Conservation (phyloP, 164 flowering plant species). For the Magnolia kwangsiensis region DNA sequence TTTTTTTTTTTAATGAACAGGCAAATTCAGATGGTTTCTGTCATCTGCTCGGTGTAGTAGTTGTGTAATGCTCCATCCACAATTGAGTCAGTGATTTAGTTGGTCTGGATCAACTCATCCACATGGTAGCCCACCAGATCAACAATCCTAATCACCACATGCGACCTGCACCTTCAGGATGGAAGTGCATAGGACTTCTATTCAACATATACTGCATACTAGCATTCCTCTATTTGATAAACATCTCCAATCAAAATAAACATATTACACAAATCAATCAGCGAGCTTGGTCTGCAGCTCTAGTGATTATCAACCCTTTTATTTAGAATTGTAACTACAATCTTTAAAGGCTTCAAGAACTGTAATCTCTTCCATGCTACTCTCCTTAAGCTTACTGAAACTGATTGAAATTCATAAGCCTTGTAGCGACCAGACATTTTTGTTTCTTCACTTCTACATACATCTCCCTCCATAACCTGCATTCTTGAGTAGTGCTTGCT, state of each 20-base stretch:
- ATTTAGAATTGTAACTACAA: neutral
- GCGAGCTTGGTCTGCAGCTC: neutral
- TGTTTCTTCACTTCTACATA: conserved; percentile 26
- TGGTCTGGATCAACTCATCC: neutral
- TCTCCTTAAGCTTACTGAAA: neutral
- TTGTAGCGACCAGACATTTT: neutral
- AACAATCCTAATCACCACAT: no score
- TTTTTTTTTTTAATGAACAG: neutral
- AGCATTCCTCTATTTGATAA: conserved; percentile 3
- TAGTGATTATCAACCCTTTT: neutral
- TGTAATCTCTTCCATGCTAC: neutral
- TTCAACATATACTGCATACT: neutral
- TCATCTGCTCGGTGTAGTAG: neutral
- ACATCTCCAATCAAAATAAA: conserved; percentile 1
- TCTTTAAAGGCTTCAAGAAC: neutral
- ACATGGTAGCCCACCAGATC: neutral
- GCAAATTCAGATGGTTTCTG: neutral
- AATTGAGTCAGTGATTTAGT: neutral
- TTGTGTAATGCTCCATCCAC: no score
- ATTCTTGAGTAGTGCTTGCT: conserved; percentile 68
- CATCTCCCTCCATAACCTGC: conserved; percentile 92
- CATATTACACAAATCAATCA: neutral
- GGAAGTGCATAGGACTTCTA: neutral
- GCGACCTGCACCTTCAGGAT: no score
- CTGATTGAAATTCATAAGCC: neutral